Evolutionary conservation across 73 alveolate species (phyloP), one percentile per base, ranked within the genome.

Genomic region (Symbiodinium pilosum): DNA sequence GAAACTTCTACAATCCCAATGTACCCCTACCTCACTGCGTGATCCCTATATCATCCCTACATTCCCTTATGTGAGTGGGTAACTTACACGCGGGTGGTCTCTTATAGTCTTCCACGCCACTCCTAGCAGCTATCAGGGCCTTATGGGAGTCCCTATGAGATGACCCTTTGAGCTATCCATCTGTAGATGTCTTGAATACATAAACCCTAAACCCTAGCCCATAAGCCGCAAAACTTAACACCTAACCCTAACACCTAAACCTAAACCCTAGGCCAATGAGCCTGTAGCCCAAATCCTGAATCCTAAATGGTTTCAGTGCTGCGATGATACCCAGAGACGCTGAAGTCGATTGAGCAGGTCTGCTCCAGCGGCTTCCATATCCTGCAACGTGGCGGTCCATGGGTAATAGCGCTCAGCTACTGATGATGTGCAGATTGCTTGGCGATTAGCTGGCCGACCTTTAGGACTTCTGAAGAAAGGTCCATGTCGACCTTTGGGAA

Each of bases 271-370:
- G 59, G 59, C 59, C 14, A 9, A 9, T 6, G 59, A 47, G 59
- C 14, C 59, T 47, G 6, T 47, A 64, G 38, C 77, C 77, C 28
- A 3, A 59, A 59, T 36, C 77, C 77, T 59, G 28, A 59, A 59
- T 36, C 39, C 39, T 59, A 59, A 59, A 64, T 12, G n/a, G n/a
- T 54, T 2, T 16, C 12, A 56, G 75, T 21, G 32, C 36, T 26
- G 3, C 28, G 26, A 34, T 30, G 75, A 16, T 51, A n/a, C 81
- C 81, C 81, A 14, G 81, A 64, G 38, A 64, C 20, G 81, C 81
- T 64, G 81, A 64, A 64, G 34, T 64, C 81, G 38, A 64, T 64
- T 38, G 81, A 64, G 81, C 81, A 64, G 34, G 81, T 64, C 81
- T 64, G 81, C 81, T 64, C 38, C 81, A 64, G 81, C 21, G 81